Evolutionary conservation across 148 eudicot genomes (phyloP).

Genomic region (Camellia japonica): DNA sequence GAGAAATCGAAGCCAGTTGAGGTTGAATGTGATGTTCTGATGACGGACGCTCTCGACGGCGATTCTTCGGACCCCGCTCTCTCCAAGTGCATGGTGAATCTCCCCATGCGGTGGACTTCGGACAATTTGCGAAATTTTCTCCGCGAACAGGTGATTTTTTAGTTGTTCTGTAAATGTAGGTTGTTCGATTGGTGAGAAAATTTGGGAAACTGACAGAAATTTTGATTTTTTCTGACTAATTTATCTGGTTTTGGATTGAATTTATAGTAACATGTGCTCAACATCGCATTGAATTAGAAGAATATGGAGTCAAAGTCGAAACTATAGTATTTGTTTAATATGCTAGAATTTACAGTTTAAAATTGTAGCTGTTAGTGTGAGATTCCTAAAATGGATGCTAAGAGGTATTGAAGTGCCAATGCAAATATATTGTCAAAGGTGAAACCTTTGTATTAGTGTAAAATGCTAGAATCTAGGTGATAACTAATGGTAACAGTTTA

Average conservation of each 20-base stretch:
- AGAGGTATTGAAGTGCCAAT: too few species aligned
- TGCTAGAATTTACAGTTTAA: background rate
- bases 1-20: constrained; percentile 20
- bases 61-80: constrained; percentile 37
- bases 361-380: background rate
- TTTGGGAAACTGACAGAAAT: background rate
- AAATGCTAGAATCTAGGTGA: background rate
- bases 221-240: background rate
- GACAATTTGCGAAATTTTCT: constrained; percentile 63
- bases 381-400: background rate
- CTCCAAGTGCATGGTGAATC: constrained; percentile 62
- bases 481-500: too few species aligned
- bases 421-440: background rate
- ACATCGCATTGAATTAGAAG: background rate
- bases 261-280: background rate
- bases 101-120: constrained; percentile 70
- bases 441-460: background rate
- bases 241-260: background rate
- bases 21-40: constrained; percentile 43
- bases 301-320: too few species aligned
- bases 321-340: background rate
- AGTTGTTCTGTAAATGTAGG: background rate
- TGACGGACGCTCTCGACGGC: constrained; percentile 58
- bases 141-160: constrained; percentile 44
- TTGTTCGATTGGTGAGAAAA: constrained; percentile 5